Evolutionary conservation across 352 stramenopile species (phyloP).

Genomic region (Phytopythium delawarense): DNA sequence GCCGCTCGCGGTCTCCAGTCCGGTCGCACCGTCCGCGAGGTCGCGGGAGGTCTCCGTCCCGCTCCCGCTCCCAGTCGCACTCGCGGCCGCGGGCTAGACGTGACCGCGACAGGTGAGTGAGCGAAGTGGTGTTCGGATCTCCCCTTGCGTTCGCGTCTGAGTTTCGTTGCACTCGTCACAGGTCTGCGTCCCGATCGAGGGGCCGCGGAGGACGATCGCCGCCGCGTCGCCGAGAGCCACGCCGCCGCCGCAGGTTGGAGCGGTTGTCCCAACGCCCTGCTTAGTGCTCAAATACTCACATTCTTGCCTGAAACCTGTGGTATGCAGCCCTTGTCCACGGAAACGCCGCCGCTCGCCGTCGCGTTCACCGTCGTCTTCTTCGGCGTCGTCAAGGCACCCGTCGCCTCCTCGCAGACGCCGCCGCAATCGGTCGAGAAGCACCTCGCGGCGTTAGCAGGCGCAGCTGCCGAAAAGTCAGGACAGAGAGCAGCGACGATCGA

Average conservation of each 20-base stretch:
- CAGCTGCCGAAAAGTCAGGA: background rate
- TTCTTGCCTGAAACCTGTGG: too few species aligned
- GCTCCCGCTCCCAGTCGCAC: background rate
- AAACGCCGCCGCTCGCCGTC: background rate
- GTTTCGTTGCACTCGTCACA: background rate
- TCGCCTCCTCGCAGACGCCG: slow-evolving; percentile 17
- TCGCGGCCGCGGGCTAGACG: background rate
- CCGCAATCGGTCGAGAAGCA: slow-evolving; percentile 6
- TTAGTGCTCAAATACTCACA: background rate
- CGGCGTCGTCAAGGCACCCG: slow-evolving; percentile 25
- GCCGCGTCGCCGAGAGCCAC: background rate
- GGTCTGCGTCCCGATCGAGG: slow-evolving; percentile 28
- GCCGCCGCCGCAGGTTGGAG: background rate
- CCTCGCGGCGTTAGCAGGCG: background rate
- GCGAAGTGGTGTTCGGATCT: background rate
- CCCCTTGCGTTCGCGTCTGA: background rate
- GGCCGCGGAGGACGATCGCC: slow-evolving; percentile 11
- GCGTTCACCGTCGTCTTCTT: slow-evolving; percentile 2
- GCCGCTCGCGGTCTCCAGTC: background rate
- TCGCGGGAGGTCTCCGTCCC: background rate
- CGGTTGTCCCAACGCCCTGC: too few species aligned
- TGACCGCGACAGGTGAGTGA: background rate
- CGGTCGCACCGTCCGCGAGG: background rate
- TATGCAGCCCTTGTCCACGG: background rate
- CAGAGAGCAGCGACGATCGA: background rate